These are phyloP conservation scores for Podospora pseudopauciseta DNA, from an alignment of 495 filamentous ascomycete genomes.

Conservation along the genomic window DNA sequence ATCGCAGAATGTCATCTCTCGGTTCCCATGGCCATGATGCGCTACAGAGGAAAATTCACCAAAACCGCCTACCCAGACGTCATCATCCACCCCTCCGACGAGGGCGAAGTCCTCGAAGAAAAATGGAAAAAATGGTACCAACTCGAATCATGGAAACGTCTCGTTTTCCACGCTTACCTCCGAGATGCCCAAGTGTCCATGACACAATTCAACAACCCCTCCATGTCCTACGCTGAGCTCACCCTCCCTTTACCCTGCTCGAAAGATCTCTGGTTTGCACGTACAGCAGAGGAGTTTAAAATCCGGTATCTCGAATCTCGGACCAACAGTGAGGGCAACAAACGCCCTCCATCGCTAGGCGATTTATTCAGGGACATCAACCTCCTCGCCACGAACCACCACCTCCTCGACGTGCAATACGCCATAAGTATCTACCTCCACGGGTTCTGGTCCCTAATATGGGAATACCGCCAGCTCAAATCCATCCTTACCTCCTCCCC, in stretches of 20 bases:
- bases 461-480: slow-evolving; percentile 57
- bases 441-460: slow-evolving; percentile 56
- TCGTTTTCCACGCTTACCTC: slow-evolving; percentile 54
- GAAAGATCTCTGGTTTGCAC: slow-evolving; percentile 54
- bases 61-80: slow-evolving; percentile 47
- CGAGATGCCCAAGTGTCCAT: slow-evolving; percentile 59
- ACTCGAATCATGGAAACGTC: slow-evolving; percentile 53
- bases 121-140: slow-evolving; percentile 62
- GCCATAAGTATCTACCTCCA: slow-evolving; percentile 52
- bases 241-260: slow-evolving; percentile 55
- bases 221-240: slow-evolving; percentile 63
- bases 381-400: slow-evolving; percentile 37
- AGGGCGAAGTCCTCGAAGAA: slow-evolving; percentile 45
- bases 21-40: slow-evolving; percentile 37
- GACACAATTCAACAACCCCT: slow-evolving; percentile 51
- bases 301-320: slow-evolving; percentile 38
- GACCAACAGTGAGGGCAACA: slow-evolving; percentile 25
- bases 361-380: slow-evolving; percentile 53
- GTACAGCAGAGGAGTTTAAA: slow-evolving; percentile 55
- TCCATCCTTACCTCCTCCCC: slow-evolving; percentile 36
- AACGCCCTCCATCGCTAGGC: slow-evolving; percentile 45
- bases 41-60: slow-evolving; percentile 41
- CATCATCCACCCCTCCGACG: slow-evolving; percentile 42
- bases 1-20: slow-evolving; percentile 54
- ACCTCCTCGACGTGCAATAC: slow-evolving; percentile 49